phyloP scores from a whole-genome alignment of 805 yeast genomes.

The Candida ovalis region DNA sequence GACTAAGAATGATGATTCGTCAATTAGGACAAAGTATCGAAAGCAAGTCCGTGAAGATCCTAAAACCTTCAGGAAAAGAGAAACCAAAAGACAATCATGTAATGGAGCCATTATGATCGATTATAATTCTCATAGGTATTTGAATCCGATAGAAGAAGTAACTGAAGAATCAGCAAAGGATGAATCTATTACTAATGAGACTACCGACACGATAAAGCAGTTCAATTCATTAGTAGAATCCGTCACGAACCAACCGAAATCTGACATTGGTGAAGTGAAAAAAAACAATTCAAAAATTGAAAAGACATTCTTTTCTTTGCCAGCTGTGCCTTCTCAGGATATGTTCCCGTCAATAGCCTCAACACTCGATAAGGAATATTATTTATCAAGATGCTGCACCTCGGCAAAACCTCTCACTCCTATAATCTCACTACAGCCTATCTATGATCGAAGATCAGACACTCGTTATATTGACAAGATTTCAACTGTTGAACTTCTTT shows the following conservation, averaged over 20 bases:
- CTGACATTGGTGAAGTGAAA: too few species aligned
- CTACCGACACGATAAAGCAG: background rate
- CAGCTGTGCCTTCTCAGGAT: too few species aligned
- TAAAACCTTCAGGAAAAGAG: background rate
- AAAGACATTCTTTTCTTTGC: too few species aligned
- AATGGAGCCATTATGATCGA: background rate
- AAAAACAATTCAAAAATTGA: background rate
- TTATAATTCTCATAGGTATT: background rate
- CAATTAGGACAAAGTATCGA: background rate
- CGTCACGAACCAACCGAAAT: too few species aligned
- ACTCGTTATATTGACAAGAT: slow-evolving; percentile 9
- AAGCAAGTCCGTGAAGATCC: background rate
- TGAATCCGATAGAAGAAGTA: background rate
- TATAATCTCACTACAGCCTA: slow-evolving; percentile 10
- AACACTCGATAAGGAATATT: background rate
- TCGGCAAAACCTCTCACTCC: slow-evolving; percentile 1
- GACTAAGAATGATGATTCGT: too few species aligned
- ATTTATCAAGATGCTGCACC: background rate
- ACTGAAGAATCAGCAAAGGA: background rate
- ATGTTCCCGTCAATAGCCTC: background rate
- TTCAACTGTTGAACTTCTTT: slow-evolving; percentile 18
- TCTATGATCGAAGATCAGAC: slow-evolving; percentile 13
- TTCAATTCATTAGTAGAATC: too few species aligned
- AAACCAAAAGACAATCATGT: background rate
- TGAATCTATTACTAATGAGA: background rate